Evolutionary conservation across 1,284 basidiomycete species (phyloP).

Genomic region (Apiotrichum gracile): DNA sequence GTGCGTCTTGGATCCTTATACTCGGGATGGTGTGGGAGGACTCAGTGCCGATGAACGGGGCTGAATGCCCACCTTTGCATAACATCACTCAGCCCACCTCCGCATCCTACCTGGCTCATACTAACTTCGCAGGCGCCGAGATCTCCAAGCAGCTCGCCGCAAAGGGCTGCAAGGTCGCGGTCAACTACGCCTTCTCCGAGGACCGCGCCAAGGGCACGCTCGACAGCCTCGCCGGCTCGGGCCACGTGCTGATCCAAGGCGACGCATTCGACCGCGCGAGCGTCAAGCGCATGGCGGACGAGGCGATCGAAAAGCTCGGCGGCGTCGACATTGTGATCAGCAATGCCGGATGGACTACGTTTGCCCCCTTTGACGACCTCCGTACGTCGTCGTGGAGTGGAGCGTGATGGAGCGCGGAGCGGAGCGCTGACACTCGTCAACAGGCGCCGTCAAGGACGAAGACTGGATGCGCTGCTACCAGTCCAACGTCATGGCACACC

Average conservation of each 20-base stretch:
- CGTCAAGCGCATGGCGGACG: slow-evolving; percentile 9
- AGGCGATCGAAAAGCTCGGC: slow-evolving; percentile 14
- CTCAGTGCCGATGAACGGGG: no score
- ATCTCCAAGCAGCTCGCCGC: slow-evolving; percentile 17
- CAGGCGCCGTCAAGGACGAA: slow-evolving; percentile 19
- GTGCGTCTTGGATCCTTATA: no score
- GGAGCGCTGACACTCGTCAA: background rate
- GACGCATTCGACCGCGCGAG: slow-evolving; percentile 21
- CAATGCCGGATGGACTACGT: slow-evolving; percentile 24
- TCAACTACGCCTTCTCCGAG: slow-evolving; percentile 22
- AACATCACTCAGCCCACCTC: no score
- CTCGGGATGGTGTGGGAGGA: no score
- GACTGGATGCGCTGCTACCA: slow-evolving; percentile 22
- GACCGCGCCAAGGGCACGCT: slow-evolving; percentile 20
- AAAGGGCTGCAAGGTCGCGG: slow-evolving; percentile 15
- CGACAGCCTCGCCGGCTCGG: slow-evolving; percentile 10
- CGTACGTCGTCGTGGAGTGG: slow-evolving; percentile 8
- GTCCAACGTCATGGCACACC: slow-evolving; percentile 22
- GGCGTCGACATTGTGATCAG: slow-evolving; percentile 22
- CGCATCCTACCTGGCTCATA: background rate
- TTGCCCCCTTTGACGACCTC: slow-evolving; percentile 19
- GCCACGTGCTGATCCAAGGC: slow-evolving; percentile 21
- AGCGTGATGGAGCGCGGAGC: background rate
- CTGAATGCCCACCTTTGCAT: no score
- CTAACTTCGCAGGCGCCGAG: slow-evolving; percentile 12